Conservation (phyloP, 2,329 filamentous ascomycete genomes). For the Neofusicoccum sp. region DNA sequence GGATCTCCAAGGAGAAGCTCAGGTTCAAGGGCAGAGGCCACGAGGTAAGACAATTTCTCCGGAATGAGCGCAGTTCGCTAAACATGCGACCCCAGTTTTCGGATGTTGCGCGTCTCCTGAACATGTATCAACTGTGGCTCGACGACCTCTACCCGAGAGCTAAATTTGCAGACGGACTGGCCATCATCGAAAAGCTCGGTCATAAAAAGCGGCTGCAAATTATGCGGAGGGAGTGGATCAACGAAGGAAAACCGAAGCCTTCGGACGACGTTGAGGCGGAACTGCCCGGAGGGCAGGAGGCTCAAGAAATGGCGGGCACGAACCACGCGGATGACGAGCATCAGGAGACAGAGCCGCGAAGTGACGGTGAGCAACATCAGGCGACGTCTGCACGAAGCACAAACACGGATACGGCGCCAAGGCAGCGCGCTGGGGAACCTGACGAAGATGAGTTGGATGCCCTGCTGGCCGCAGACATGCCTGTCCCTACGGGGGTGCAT, state of each 20-base stretch:
- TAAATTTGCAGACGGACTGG: constrained; percentile 83
- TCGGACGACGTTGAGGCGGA: constrained; percentile 8
- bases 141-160: constrained; percentile 94
- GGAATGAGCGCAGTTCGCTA: constrained; percentile 13
- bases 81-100: constrained; percentile 60
- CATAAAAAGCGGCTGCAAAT: constrained; percentile 77
- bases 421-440: constrained; percentile 30
- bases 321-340: constrained; percentile 5
- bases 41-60: constrained; percentile 57
- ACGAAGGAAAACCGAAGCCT: constrained; percentile 62
- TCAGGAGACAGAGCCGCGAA: constrained; percentile 4
- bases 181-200: constrained; percentile 89
- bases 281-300: neutral
- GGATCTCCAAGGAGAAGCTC: constrained; percentile 65
- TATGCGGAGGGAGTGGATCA: constrained; percentile 78
- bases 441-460: constrained; percentile 55
- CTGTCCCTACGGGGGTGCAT: neutral
- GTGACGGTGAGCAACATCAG: constrained; percentile 21
- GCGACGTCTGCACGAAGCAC: constrained; percentile 5
- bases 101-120: constrained; percentile 76
- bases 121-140: constrained; percentile 94
- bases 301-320: constrained; percentile 21
- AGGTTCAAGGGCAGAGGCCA: constrained; percentile 91
- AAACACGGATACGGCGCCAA: constrained; percentile 10
- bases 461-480: constrained; percentile 50